Percentiles rank a stretch among this genome's conserved stretches.
Conservation (phyloP, 805 yeast genomes). For the Yamadazyma phyllophila region DNA sequence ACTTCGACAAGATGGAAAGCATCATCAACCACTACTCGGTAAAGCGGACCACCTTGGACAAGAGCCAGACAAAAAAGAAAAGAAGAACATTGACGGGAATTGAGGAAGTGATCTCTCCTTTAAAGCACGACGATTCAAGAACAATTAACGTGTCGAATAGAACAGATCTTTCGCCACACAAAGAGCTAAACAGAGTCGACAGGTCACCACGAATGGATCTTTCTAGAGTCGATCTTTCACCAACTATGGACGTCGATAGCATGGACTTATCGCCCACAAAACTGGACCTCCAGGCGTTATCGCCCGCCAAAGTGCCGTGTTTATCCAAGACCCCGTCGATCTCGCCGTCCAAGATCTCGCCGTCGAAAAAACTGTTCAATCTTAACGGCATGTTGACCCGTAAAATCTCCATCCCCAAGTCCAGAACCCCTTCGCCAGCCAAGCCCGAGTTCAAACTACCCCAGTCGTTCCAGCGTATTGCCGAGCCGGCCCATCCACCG, state of each 20-base stretch:
- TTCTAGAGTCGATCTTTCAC: not conserved
- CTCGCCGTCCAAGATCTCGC: constrained; percentile 29
- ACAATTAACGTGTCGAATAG: no score
- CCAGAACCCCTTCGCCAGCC: constrained; percentile 16
- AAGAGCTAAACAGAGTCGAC: no score
- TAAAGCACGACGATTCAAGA: not conserved
- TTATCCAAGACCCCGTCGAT: not conserved
- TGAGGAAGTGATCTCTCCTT: constrained; percentile 26
- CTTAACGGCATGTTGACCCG: constrained; percentile 29
- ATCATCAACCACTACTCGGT: constrained; percentile 48
- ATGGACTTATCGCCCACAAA: no score
- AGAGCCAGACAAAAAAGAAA: constrained; percentile 11
- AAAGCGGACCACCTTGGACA: constrained; percentile 15
- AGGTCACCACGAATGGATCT: no score
- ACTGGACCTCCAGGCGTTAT: not conserved
- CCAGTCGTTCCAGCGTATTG: constrained; percentile 1
- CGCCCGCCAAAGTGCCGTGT: not conserved
- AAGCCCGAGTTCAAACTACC: constrained; percentile 9
- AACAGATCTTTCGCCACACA: not conserved
- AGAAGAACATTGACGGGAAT: constrained; percentile 43
- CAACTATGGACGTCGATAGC: not conserved
- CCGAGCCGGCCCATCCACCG: constrained; percentile 9
- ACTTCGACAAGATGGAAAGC: constrained; percentile 47
- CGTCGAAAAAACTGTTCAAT: constrained; percentile 40
- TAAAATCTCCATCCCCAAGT: constrained; percentile 11